Base-by-base conservation (phyloP, 805 yeast species). In the Yamadazyma tumulicola region DNA sequence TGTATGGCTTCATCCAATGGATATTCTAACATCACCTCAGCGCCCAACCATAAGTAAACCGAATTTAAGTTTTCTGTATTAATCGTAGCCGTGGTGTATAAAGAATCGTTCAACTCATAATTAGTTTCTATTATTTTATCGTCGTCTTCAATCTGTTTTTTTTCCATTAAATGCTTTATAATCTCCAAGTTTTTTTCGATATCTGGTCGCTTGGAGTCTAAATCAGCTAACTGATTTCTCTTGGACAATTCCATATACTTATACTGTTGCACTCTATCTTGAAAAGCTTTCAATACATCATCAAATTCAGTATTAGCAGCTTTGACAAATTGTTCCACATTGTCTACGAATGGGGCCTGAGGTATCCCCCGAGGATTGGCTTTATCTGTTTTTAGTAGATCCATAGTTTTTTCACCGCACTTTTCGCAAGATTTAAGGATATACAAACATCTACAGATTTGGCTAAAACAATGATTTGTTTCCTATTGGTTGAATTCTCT, bases 1-100 rank as follows among this genome's bases (percentile, higher is more conserved):
- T 69, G 80, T 31, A 79, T 73, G 2, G 98, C 98, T 57, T 93
- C 98, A 24, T 75, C 84, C 17, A 87, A 65, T 10, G 96, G 89
- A 52, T 91, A 93, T 55, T 93, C 97, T 52, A 93, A 69, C 97
- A 93, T 91, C 6, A 91, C 89, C 48, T 88, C 95, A 0, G 98
- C 98, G 8, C 98, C 98, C n/a, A 93, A 71, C 98, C 98, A 93
- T 31, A 93, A 67, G 44, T 79, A 79, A 1, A 93, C 97, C 2
- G 64, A 57, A 17, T 74, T 59, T 33, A 73, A 54, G 19, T 73
- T 74, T 22, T 79, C 70, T 5, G 77, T 67, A 25, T 76, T 77
- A 20, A 93, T 69, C 23, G 69, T 70, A 1, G 98, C 98, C 38
- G 78, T 78, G 6, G 97, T 84, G 55, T 77, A 91, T 26, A 93